Evolutionary conservation across 768 basidiomycete species (phyloP).

Genomic region (Pisolithus microcarpus): DNA sequence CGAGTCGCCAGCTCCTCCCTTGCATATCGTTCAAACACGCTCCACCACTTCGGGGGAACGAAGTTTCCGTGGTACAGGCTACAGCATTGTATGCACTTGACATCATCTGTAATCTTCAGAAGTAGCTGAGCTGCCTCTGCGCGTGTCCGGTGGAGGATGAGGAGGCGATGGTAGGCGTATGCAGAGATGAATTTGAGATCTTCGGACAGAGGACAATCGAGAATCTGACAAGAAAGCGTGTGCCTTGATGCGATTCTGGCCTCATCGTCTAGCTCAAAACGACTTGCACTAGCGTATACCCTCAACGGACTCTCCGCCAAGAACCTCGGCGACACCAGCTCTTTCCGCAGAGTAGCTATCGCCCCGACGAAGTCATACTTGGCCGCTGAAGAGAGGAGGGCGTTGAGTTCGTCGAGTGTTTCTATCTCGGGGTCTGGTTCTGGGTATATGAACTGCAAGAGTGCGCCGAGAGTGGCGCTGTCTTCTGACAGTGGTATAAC

Average conservation of each 20-base stretch:
- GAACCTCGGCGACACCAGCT: constrained; percentile 46
- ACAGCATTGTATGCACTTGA: constrained; percentile 68
- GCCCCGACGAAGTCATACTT: constrained; percentile 59
- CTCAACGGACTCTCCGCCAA: constrained; percentile 44
- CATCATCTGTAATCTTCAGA: constrained; percentile 38
- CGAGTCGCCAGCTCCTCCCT: constrained; percentile 48
- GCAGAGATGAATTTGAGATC: constrained; percentile 63
- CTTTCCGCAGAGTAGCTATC: constrained; percentile 40
- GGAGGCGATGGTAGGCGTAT: constrained; percentile 59
- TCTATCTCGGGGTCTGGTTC: constrained; percentile 45
- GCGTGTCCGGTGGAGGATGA: constrained; percentile 53
- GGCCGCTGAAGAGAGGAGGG: constrained; percentile 44
- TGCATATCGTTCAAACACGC: constrained; percentile 49
- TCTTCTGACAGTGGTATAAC: constrained; percentile 52
- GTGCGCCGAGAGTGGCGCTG: constrained; percentile 34
- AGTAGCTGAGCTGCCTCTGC: constrained; percentile 41
- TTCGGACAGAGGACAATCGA: constrained; percentile 51
- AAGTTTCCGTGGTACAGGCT: constrained; percentile 39
- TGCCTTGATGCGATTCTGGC: constrained; percentile 51
- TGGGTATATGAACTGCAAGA: constrained; percentile 60
- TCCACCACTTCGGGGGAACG: constrained; percentile 63
- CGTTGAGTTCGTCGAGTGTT: constrained; percentile 47
- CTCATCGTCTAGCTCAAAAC: constrained; percentile 58
- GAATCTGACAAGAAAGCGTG: constrained; percentile 47
- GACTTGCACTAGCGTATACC: constrained; percentile 66